Conservation (phyloP, 1,139 yeast genomes). For the Hyphopichia khmerensis region DNA sequence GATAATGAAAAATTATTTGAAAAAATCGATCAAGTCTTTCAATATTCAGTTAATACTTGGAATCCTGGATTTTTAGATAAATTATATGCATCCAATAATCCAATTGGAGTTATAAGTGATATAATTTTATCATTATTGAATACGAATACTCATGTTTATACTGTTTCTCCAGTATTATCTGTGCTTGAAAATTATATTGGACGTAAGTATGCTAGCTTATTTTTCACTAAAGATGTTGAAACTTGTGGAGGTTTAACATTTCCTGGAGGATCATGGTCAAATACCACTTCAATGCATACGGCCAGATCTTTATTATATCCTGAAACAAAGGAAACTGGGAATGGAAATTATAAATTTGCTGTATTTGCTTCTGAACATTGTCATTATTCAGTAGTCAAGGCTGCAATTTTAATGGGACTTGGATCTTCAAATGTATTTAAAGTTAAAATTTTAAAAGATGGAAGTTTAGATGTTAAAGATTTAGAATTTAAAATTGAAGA, state of each 20-base stretch:
- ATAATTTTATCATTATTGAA: conserved; percentile 66
- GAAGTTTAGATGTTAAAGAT: conserved; percentile 53
- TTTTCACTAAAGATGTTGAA: conserved; percentile 44
- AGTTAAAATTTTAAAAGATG: conserved; percentile 55
- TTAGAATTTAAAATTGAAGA: conserved; percentile 46
- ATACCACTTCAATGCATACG: conserved; percentile 74
- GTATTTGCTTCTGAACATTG: conserved; percentile 70
- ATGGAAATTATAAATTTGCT: conserved; percentile 56
- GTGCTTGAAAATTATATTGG: conserved; percentile 72
- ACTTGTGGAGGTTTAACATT: conserved; percentile 81
- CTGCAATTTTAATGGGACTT: conserved; percentile 74
- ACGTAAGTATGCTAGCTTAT: conserved; percentile 64
- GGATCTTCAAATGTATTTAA: conserved; percentile 67
- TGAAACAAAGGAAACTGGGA: conserved; percentile 67
- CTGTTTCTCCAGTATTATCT: conserved; percentile 81
- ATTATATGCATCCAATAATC: conserved; percentile 80
- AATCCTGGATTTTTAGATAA: conserved; percentile 84
- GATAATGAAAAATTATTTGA: conserved; percentile 31
- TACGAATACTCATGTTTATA: conserved; percentile 83
- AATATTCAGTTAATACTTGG: conserved; percentile 82
- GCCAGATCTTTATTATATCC: conserved; percentile 71
- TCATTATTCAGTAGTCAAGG: conserved; percentile 81
- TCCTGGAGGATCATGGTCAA: conserved; percentile 88
- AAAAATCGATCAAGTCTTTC: conserved; percentile 57
- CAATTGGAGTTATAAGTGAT: conserved; percentile 79